Evolutionary conservation across 257 asterid genomes (phyloP).

Genomic region (Voacanga thouarsii): DNA sequence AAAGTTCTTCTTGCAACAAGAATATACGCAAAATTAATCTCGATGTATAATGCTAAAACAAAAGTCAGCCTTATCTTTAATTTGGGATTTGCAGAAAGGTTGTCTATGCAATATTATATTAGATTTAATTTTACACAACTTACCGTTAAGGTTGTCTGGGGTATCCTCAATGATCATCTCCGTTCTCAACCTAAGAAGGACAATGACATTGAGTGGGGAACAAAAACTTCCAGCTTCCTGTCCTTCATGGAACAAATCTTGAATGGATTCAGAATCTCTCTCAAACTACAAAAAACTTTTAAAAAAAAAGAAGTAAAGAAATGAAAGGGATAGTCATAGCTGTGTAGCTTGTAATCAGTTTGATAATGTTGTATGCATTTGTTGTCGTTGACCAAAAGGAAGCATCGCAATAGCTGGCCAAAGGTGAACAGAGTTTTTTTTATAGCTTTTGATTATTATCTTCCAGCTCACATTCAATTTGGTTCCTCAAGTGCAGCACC

Average conservation of each 20-base stretch:
- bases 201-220: neutral
- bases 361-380: neutral
- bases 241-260: neutral
- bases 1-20: neutral
- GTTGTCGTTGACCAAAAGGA: constrained; percentile 5
- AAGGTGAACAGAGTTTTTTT: neutral
- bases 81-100: neutral
- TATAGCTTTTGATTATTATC: neutral
- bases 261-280: constrained; percentile 3
- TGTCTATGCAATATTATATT: neutral
- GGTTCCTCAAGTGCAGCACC: neutral
- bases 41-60: neutral
- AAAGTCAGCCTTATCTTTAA: neutral
- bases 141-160: neutral
- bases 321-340: neutral
- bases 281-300: too few relatives aligned
- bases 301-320: neutral
- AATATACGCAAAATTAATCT: neutral
- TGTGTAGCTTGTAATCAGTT: neutral
- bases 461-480: neutral
- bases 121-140: neutral
- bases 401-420: neutral
- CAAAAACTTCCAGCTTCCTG: neutral
- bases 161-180: neutral
- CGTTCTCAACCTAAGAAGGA: neutral